Evolutionary conservation across 495 filamentous ascomycete species (phyloP), one percentile per base, ranked within the genome.

Genomic region (Astrothelium subdiscretum): DNA sequence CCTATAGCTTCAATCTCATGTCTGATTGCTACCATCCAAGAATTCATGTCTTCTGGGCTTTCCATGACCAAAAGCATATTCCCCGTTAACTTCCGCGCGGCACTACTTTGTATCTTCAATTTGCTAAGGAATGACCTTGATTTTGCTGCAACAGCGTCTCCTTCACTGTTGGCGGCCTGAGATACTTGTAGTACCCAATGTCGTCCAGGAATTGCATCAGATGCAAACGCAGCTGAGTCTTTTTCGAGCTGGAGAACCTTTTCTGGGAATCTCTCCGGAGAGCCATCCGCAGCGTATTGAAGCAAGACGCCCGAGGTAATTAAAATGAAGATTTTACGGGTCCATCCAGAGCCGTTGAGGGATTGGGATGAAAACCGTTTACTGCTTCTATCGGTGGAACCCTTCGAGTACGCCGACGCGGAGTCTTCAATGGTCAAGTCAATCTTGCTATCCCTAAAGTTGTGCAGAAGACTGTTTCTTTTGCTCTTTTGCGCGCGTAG

Each of bases 131-230:
- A 74, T n/a, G 84, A 85, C 61, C 81, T 81, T 2, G 85, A 79
- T 2, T 75, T 70, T 12, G 77, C 64, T 5, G 48, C 22, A 78
- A 75, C 6, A 65, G 65, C n/a, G 73, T 71, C 80, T 26, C 76
- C 72, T 31, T 94, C 87, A 11, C 84, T 78, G 22, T 86, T 83
- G 4, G 80, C 81, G 22, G 81, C 79, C 57, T 92, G 87, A n/a
- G 87, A 90, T 15, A 97, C 82, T 68, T 97, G 94, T 58, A 98
- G 69, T 1, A 98, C 94, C 84, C 87, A 96, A 66, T 92, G 94
- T 64, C 86, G 87, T 27, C 94, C 94, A 0, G 92, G 91, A 64
- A 98, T 94, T 2, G 87, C 83, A 73, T 98, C 94, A 66, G 86
- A 96, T 0, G 88, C 94, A 76, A 95, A 98, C 22, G 94, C 94